A percentile compares a stretch with the other conserved stretches of the same genome.
Conservation (phyloP, 805 yeast genomes). For the Citeromyces matritensis region DNA sequence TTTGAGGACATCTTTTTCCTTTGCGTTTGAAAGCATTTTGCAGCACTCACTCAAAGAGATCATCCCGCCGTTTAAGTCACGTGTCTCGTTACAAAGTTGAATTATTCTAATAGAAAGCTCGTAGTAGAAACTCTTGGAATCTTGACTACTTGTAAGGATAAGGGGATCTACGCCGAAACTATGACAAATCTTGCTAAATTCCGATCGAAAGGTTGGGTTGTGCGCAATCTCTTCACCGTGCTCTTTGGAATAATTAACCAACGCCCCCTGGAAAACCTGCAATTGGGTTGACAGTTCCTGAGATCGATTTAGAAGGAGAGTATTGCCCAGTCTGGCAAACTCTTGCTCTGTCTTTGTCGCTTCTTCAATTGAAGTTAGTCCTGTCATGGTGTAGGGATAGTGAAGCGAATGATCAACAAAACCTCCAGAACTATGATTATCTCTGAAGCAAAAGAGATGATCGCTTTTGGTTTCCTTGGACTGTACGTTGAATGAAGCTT, state of each 20-base stretch:
- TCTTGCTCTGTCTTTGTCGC: conserved; percentile 12
- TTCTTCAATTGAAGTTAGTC: conserved; percentile 14
- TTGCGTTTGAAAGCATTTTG: conserved; percentile 10
- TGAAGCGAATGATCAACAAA: no score
- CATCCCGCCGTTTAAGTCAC: conserved; percentile 72
- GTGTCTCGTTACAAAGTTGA: conserved; percentile 58
- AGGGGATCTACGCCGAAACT: conserved; percentile 81
- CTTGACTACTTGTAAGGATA: conserved; percentile 10
- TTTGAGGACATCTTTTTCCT: conserved; percentile 36
- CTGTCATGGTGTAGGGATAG: no score
- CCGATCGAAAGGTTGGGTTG: conserved; percentile 49
- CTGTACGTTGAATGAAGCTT: no score
- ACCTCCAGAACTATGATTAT: no score
- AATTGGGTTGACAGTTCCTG: conserved; percentile 57
- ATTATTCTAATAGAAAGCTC: conserved; percentile 63
- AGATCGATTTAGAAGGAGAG: conserved; percentile 35
- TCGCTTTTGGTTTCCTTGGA: no score
- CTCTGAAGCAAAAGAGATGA: no score
- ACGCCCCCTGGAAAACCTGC: conserved; percentile 60
- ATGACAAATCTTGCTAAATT: conserved; percentile 63
- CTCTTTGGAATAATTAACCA: conserved; percentile 59
- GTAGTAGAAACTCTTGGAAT: conserved; percentile 25
- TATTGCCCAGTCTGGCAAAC: conserved; percentile 34
- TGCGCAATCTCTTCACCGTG: conserved; percentile 53
- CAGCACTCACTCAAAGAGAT: conserved; percentile 44